These are phyloP conservation scores for Pseudocercospora crystallina DNA, from an alignment of 2,329 filamentous ascomycete species.

Conservation along the genomic window DNA sequence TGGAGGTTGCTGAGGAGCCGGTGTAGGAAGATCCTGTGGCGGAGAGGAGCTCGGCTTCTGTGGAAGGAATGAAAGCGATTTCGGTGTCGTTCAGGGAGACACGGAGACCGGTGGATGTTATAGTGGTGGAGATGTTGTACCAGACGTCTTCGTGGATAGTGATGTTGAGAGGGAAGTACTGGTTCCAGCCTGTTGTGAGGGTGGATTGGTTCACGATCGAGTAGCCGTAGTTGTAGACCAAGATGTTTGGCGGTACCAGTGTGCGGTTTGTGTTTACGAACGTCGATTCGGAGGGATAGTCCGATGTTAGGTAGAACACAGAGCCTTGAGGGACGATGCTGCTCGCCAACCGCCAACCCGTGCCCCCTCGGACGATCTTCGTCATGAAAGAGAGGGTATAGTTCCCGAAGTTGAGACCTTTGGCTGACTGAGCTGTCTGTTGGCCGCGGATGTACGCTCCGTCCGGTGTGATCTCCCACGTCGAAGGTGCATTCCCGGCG, in stretches of 20 bases:
- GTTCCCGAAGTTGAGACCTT: slow-evolving; percentile 30
- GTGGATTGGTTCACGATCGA: slow-evolving; percentile 41
- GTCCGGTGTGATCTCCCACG: slow-evolving; percentile 36
- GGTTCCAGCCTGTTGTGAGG: slow-evolving; percentile 28
- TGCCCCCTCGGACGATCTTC: slow-evolving; percentile 41
- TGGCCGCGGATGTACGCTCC: slow-evolving; percentile 40
- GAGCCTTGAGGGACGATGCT: slow-evolving; percentile 19
- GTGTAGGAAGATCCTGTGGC: not conserved
- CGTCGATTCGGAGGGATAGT: slow-evolving; percentile 26
- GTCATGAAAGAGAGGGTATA: slow-evolving; percentile 42
- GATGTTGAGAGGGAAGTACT: slow-evolving; percentile 30
- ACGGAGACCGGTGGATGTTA: slow-evolving; percentile 31
- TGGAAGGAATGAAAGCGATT: slow-evolving; percentile 26
- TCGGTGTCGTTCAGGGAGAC: slow-evolving; percentile 31
- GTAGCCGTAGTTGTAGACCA: slow-evolving; percentile 38
- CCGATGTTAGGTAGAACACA: slow-evolving; percentile 29
- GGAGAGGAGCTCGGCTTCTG: slow-evolving; percentile 20
- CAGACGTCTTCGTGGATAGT: slow-evolving; percentile 37
- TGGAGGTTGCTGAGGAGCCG: not conserved
- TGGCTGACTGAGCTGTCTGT: slow-evolving; percentile 31
- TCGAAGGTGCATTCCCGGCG: slow-evolving; percentile 38
- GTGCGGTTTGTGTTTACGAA: slow-evolving; percentile 39
- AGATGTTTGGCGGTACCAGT: slow-evolving; percentile 37
- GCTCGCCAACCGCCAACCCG: slow-evolving; percentile 40
- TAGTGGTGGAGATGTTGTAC: slow-evolving; percentile 40